Conservation (phyloP, 257 asterid genomes). For the Dorcoceras hygrometricum region DNA sequence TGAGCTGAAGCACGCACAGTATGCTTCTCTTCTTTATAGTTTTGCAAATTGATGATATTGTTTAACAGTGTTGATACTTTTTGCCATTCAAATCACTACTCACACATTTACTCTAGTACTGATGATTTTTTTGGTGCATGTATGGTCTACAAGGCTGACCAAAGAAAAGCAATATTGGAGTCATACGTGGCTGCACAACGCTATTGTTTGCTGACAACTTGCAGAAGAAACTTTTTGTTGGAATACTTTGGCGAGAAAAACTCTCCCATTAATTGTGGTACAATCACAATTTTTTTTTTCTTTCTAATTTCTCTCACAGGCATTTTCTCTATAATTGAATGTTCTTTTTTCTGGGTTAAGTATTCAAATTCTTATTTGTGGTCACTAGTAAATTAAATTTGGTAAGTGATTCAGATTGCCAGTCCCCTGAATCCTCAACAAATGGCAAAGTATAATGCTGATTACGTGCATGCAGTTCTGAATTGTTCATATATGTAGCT, state of each 20-base stretch:
- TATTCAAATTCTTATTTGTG: neutral
- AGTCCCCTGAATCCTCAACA: constrained; percentile 4
- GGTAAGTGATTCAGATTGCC: constrained; percentile 6
- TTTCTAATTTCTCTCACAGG: constrained; percentile 16
- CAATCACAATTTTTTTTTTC: constrained; percentile 22
- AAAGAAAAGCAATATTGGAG: constrained; percentile 76
- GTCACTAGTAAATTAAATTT: neutral
- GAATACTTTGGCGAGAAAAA: constrained; percentile 75
- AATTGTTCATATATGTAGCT: constrained; percentile 6
- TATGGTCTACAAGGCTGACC: constrained; percentile 56
- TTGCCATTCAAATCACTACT: constrained; percentile 13
- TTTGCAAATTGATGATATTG: constrained; percentile 3
- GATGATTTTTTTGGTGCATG: constrained; percentile 22
- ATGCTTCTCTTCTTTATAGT: constrained; percentile 31
- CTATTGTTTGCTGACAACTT: constrained; percentile 74
- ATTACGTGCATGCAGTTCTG: constrained; percentile 6
- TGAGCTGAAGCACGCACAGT: constrained; percentile 77
- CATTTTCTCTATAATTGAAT: constrained; percentile 10
- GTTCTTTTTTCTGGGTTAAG: neutral
- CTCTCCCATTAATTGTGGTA: constrained; percentile 64
- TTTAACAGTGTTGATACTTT: constrained; percentile 1
- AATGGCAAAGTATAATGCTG: constrained; percentile 9
- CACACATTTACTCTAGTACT: constrained; percentile 16
- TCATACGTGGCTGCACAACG: constrained; percentile 72
- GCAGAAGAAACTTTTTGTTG: constrained; percentile 86